phyloP scores from a whole-genome alignment of 139 green algal genomes.

The Astrephomene gubernaculifera region DNA sequence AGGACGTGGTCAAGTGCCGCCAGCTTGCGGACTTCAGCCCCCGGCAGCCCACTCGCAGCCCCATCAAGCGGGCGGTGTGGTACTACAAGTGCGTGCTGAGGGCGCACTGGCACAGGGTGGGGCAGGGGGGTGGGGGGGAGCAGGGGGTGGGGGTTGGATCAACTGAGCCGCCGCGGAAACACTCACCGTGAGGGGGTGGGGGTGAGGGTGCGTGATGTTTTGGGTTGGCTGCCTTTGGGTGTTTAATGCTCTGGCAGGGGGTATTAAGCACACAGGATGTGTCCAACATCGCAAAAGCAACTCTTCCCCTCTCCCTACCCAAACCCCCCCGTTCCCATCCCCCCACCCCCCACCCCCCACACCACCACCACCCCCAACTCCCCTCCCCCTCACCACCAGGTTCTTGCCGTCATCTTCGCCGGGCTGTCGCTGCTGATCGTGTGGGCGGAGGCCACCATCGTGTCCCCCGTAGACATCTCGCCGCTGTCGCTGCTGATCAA shows the following conservation, averaged over 20 bases:
- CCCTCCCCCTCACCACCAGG: background rate
- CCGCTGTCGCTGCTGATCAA: constrained; percentile 79
- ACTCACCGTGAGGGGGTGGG: too few species aligned
- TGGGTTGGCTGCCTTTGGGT: too few species aligned
- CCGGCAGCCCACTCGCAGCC: constrained; percentile 22
- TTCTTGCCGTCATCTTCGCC: constrained; percentile 57
- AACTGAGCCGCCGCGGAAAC: too few species aligned
- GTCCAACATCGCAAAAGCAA: too few species aligned
- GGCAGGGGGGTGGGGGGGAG: background rate
- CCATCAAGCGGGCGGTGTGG: constrained; percentile 40
- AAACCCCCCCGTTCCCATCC: background rate
- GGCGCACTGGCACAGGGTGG: constrained; percentile 35
- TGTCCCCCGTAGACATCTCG: constrained; percentile 81
- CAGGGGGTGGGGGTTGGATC: background rate
- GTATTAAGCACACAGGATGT: too few species aligned
- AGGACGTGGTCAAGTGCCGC: constrained; percentile 71
- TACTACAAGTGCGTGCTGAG: constrained; percentile 62
- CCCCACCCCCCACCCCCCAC: background rate
- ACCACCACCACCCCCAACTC: background rate
- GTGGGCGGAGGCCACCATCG: constrained; percentile 92
- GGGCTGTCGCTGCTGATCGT: constrained; percentile 75
- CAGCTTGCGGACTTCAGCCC: constrained; percentile 59
- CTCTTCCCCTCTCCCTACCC: too few species aligned
- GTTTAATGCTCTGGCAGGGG: too few species aligned
- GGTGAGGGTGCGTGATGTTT: too few species aligned